Base-by-base conservation (phyloP, 1,284 basidiomycete genomes). In the Puccinia novopanici region DNA sequence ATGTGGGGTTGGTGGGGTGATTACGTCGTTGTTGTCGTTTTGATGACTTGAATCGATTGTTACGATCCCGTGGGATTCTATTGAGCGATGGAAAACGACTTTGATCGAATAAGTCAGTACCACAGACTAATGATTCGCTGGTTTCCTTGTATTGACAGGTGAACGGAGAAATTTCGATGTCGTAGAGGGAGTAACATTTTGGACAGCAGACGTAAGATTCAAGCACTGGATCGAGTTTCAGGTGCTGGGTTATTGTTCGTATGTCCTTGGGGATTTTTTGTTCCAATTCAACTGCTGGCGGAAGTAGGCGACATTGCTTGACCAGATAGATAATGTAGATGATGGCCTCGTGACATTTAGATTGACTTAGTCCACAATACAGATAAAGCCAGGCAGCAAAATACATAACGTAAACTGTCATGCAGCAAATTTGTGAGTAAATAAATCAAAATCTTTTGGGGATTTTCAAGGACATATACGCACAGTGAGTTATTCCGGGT, bases 331-430 rank as follows among this genome's bases (percentile, higher is more conserved):
- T 50, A 3, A 76, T 67, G 24, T 52, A 76, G 2, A 3, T 24
- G 22, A 75, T 30, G 15, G 73, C 73, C 30, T 61, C 4, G 6
- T 27, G 34, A 34, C 73, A 75, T 63, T 63, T 75, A 3, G 4
- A 22, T 19, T 75, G 73, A 30, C 73, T 75, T 5, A 75, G 24
- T 24, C 73, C 55, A 22, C 73, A 75, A 54, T 40, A 40, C 1
- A 75, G 42, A 45, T 75, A 34, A 22, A 75, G 55, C 73, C 73
- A 75, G 24, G 73, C 73, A 40, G 55, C 30, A 24, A 75, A 75
- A 73, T n/a, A 73, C 45, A 73, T 48, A 55, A 73, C 30, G 22
- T 30, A 73, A 2, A 5, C 71, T 73, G 45, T 45, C 45, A 40
- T 22, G 34, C 50, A 19, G 13, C 50, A 61, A 37, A 17, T 37